These are phyloP conservation scores for Thermomyces lanuginosus DNA, from an alignment of 2,329 filamentous ascomycete species.

Conservation along the genomic window DNA sequence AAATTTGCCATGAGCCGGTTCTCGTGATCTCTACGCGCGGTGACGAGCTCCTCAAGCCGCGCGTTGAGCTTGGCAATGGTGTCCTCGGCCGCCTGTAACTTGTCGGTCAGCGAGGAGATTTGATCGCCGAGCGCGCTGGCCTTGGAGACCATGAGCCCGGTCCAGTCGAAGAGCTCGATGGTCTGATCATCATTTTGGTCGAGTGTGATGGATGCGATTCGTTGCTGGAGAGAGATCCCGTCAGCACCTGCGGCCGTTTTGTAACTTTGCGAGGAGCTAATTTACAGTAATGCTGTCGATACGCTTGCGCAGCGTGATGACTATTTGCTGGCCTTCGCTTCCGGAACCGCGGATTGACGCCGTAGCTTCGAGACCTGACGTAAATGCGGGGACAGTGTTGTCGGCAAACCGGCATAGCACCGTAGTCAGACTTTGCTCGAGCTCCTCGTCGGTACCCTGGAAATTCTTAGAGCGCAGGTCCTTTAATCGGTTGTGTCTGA, in stretches of 20 bases:
- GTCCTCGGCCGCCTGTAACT: slow-evolving; percentile 30
- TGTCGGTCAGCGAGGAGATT: slow-evolving; percentile 25
- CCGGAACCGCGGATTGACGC: slow-evolving; percentile 13
- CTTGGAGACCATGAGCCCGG: slow-evolving; percentile 30
- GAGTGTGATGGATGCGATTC: slow-evolving; percentile 38
- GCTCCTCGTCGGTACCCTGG: slow-evolving; percentile 28
- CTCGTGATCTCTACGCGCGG: slow-evolving; percentile 41
- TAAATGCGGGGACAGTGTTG: slow-evolving; percentile 8
- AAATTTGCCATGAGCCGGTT: slow-evolving; percentile 42
- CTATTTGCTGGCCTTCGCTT: slow-evolving; percentile 19
- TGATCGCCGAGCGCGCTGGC: slow-evolving; percentile 27
- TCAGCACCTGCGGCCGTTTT: too few relatives aligned
- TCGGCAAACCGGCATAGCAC: slow-evolving; percentile 13
- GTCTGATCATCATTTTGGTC: slow-evolving; percentile 37
- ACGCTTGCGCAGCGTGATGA: slow-evolving; percentile 26
- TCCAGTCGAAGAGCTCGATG: slow-evolving; percentile 42
- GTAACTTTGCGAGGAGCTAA: slow-evolving; percentile 9
- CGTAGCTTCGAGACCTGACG: slow-evolving; percentile 16
- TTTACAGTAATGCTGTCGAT: slow-evolving; percentile 34
- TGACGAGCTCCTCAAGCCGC: slow-evolving; percentile 42
- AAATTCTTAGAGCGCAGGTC: slow-evolving; percentile 28
- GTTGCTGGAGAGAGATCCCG: slow-evolving; percentile 28
- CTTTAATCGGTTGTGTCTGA: slow-evolving; percentile 21
- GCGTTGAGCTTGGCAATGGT: slow-evolving; percentile 35
- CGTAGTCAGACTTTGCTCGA: slow-evolving; percentile 20